Conservation (phyloP, 108 stramenopile species). For the Nannochloropsis oceanica region DNA sequence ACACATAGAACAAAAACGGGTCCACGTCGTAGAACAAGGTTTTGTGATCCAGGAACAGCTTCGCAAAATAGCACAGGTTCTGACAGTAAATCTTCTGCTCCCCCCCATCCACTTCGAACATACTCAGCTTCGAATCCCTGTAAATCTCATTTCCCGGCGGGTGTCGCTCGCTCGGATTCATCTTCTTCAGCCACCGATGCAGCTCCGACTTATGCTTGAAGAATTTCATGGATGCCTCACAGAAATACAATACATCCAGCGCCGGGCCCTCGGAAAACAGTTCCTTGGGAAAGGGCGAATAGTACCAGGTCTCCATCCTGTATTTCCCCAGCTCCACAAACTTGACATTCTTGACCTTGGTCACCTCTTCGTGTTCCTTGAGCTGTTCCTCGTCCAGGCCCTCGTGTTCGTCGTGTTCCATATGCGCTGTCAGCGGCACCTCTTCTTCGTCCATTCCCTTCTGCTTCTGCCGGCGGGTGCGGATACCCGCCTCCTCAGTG, state of each 20-base stretch:
- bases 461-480: slow-evolving; percentile 15
- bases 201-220: slow-evolving; percentile 80
- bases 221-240: slow-evolving; percentile 59
- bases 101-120: slow-evolving; percentile 92
- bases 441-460: slow-evolving; percentile 8
- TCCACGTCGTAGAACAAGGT: slow-evolving; percentile 97
- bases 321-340: slow-evolving; percentile 65
- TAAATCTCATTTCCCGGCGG: slow-evolving; percentile 88
- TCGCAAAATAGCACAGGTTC: slow-evolving; percentile 92
- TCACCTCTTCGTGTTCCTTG: slow-evolving; percentile 95
- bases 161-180: slow-evolving; percentile 14
- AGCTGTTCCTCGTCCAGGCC: slow-evolving; percentile 85
- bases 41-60: slow-evolving; percentile 99
- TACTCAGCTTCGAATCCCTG: slow-evolving; percentile 35
- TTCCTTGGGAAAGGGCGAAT: slow-evolving; percentile 91
- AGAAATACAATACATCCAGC: slow-evolving; percentile 57
- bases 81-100: slow-evolving; percentile 85
- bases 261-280: slow-evolving; percentile 19
- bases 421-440: background rate
- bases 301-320: slow-evolving; percentile 94
- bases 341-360: slow-evolving; percentile 95
- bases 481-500: slow-evolving; percentile 6
- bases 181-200: slow-evolving; percentile 50
- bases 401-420: slow-evolving; percentile 80
- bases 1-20: slow-evolving; percentile 94